Evolutionary conservation across 1,284 basidiomycete species (phyloP).

Genomic region (Cutaneotrichosporon daszewskae): DNA sequence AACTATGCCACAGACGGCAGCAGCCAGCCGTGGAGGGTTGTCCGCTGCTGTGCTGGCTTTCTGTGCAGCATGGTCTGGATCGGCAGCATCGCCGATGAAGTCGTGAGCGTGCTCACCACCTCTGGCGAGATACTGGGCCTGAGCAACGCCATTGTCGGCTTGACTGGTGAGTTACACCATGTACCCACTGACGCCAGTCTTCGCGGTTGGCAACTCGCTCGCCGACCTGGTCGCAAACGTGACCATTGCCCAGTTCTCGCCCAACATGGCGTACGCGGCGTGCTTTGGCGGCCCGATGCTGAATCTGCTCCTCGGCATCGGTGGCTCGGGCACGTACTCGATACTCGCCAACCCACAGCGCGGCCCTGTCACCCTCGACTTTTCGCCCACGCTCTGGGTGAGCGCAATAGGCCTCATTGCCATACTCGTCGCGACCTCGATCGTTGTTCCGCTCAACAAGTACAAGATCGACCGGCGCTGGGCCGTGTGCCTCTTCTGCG

Average conservation of each 20-base stretch:
- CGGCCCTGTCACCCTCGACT: slow-evolving; percentile 65
- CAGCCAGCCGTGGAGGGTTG: slow-evolving; percentile 58
- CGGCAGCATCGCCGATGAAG: slow-evolving; percentile 90
- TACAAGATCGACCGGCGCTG: slow-evolving; percentile 72
- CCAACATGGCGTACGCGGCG: slow-evolving; percentile 51
- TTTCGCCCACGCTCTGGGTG: slow-evolving; percentile 77
- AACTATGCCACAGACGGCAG: slow-evolving; percentile 60
- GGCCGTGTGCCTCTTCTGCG: slow-evolving; percentile 70
- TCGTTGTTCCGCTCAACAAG: slow-evolving; percentile 77
- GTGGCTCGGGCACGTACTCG: slow-evolving; percentile 44
- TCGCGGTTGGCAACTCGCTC: slow-evolving; percentile 91
- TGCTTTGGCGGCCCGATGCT: slow-evolving; percentile 60
- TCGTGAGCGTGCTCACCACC: slow-evolving; percentile 81
- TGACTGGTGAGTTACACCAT: slow-evolving; percentile 56
- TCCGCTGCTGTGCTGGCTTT: slow-evolving; percentile 84
- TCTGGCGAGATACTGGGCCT: slow-evolving; percentile 90
- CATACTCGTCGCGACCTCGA: slow-evolving; percentile 68
- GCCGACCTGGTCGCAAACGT: slow-evolving; percentile 96
- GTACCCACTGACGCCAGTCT: slow-evolving; percentile 51
- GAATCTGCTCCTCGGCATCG: slow-evolving; percentile 72
- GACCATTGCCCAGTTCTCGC: slow-evolving; percentile 65
- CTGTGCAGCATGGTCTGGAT: slow-evolving; percentile 87
- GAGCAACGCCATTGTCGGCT: slow-evolving; percentile 92
- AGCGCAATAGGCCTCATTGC: slow-evolving; percentile 70
- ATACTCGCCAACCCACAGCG: slow-evolving; percentile 50